Percentiles rank a stretch among this genome's conserved stretches.
Conservation (phyloP, 495 filamentous ascomycete genomes). For the Xylaria bambusicola region DNA sequence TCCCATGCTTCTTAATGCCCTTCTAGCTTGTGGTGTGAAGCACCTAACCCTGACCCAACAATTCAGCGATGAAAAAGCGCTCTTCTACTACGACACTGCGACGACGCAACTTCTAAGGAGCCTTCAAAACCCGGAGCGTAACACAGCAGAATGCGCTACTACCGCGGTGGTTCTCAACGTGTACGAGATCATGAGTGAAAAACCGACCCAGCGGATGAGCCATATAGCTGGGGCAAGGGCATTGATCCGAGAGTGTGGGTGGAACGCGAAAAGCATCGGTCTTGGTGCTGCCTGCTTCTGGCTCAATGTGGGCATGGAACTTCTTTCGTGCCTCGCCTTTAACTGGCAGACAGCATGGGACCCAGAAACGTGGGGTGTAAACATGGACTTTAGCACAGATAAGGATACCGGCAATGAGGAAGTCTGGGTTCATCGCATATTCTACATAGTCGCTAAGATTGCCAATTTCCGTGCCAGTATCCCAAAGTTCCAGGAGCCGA, state of each 20-base stretch:
- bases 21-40: slow-evolving; percentile 85
- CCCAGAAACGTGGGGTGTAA: slow-evolving; percentile 87
- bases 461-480: slow-evolving; percentile 75
- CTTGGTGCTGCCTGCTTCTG: slow-evolving; percentile 92
- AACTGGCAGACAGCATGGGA: slow-evolving; percentile 90
- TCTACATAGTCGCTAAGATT: slow-evolving; percentile 89
- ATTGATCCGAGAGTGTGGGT: slow-evolving; percentile 86
- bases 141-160: slow-evolving; percentile 84
- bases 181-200: slow-evolving; percentile 87
- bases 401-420: slow-evolving; percentile 63
- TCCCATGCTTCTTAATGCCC: slow-evolving; percentile 89
- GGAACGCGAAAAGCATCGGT: slow-evolving; percentile 78
- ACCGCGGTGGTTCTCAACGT: slow-evolving; percentile 87
- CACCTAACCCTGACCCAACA: slow-evolving; percentile 75
- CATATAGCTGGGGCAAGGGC: slow-evolving; percentile 87
- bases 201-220: slow-evolving; percentile 73
- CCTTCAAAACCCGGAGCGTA: slow-evolving; percentile 78
- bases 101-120: slow-evolving; percentile 70
- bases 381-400: slow-evolving; percentile 67
- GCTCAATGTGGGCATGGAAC: slow-evolving; percentile 88
- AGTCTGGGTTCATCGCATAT: slow-evolving; percentile 85
- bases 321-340: slow-evolving; percentile 82
- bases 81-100: slow-evolving; percentile 80
- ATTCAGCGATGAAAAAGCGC: slow-evolving; percentile 74
- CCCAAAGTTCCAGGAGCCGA: slow-evolving; percentile 59